Base-by-base conservation (phyloP, 2,329 filamentous ascomycete species). In the Colletotrichum spaethianum region DNA sequence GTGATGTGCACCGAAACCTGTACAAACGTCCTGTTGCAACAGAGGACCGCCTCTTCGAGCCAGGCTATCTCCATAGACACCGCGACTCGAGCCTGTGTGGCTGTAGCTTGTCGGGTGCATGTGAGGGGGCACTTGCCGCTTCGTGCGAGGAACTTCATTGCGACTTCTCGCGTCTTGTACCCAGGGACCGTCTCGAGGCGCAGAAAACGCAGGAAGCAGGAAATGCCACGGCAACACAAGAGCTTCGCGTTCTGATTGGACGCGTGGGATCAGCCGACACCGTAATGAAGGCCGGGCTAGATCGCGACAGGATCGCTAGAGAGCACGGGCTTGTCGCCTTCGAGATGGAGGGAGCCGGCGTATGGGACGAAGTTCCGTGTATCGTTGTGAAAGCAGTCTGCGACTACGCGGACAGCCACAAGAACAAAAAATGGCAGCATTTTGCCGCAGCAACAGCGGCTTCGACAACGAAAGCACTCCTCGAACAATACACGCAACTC, bases 51-150 rank as follows among this genome's bases (percentile, higher is more conserved):
- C 75, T 83, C 0, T 83, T 79, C 50, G 56, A 73, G 14, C 44
- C 80, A 6, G 50, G 61, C 16, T 82, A 82, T 62, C 74, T 68
- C 2, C 82, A 83, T 68, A 80, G 78, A 53, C 81, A 83, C 60
- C 76, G 75, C 38, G 31, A 20, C 3, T 23, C 23, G 38, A 18
- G 42, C 12, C 52, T 26, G 20, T 59, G 52, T 11, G 14, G 38
- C 44, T 50, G 59, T 8, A 28, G 64, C 5, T 63, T 75, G n/a
- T 16, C 23, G 0, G 14, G 18, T 12, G 74, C 76, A 2, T 81
- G 79, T 46, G 62, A 76, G 0, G 20, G 55, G 8, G 76, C 77
- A 0, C 53, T 61, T 1, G 59, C 38, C 0, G 33, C 69, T 7
- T 60, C 72, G 4, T 81, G 79, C 64, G 70, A 73, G 1, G 74